Percentiles rank a stretch among this genome's conserved stretches.
Conservation (phyloP, 2,329 filamentous ascomycete genomes). For the Venturia oleaginea region DNA sequence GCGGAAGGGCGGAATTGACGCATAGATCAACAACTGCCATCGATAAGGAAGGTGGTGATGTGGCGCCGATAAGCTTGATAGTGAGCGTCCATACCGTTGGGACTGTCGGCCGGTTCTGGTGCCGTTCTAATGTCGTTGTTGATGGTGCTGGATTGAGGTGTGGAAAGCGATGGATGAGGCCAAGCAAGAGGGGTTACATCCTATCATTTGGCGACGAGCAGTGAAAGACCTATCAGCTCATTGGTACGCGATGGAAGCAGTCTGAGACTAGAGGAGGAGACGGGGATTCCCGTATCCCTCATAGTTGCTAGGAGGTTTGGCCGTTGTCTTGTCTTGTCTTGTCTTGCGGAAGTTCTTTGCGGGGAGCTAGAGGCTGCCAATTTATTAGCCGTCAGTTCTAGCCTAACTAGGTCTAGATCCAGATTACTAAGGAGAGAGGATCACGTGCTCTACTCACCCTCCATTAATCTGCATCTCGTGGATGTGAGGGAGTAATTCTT, state of each 20-base stretch:
- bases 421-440: no score
- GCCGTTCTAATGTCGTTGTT: background rate
- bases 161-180: background rate
- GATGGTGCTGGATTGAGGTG: background rate
- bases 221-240: background rate
- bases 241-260: background rate
- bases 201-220: background rate
- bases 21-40: background rate
- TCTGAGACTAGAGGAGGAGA: background rate
- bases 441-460: no score
- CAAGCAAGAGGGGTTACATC: background rate
- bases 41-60: background rate
- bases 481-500: no score
- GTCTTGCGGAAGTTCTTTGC: background rate
- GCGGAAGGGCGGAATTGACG: background rate
- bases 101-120: background rate
- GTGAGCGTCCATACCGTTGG: background rate
- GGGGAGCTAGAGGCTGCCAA: background rate
- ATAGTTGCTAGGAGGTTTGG: background rate
- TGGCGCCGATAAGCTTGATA: background rate
- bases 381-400: background rate
- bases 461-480: no score
- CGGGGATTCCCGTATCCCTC: background rate
- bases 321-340: background rate
- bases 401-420: background rate